phyloP scores from a whole-genome alignment of 2,329 filamentous ascomycete species.

The Alternaria gaisen region DNA sequence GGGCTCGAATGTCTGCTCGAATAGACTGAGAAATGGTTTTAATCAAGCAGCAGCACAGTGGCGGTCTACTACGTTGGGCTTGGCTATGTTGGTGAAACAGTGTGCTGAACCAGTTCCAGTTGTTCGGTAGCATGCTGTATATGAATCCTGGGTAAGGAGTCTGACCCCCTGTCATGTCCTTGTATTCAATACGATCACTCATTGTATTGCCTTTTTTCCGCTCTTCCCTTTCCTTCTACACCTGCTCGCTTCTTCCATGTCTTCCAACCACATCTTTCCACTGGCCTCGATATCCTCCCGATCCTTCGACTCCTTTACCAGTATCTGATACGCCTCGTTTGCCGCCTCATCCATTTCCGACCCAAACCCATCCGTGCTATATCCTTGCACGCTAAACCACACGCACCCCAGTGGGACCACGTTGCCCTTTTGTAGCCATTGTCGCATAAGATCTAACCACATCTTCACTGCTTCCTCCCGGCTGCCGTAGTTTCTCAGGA shows the following conservation, averaged over 20 bases:
- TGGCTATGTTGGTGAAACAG: background rate
- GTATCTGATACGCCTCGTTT: constrained; percentile 6
- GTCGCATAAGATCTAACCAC: constrained; percentile 22
- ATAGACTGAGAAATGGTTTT: background rate
- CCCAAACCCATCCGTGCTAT: constrained; percentile 2
- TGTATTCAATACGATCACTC: background rate
- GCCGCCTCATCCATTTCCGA: background rate
- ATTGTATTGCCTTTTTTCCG: background rate
- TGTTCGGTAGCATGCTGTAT: background rate
- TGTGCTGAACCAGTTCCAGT: background rate
- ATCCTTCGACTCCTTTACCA: constrained; percentile 12
- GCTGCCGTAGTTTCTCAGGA: background rate
- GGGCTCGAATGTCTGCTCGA: background rate
- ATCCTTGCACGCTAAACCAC: background rate
- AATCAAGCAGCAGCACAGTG: background rate
- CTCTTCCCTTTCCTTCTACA: constrained; percentile 9
- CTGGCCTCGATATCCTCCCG: constrained; percentile 10
- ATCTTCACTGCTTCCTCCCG: constrained; percentile 6
- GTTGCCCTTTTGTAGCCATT: constrained; percentile 6
- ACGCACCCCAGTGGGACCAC: constrained; percentile 23
- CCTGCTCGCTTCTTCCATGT: constrained; percentile 22
- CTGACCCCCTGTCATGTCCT: background rate
- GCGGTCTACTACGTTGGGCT: no score
- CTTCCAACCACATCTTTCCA: constrained; percentile 19
- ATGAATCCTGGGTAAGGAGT: background rate